Evolutionary conservation across 345 rosid genomes (phyloP), one percentile per base, ranked within the genome.

Genomic region (Aurinia saxatilis): DNA sequence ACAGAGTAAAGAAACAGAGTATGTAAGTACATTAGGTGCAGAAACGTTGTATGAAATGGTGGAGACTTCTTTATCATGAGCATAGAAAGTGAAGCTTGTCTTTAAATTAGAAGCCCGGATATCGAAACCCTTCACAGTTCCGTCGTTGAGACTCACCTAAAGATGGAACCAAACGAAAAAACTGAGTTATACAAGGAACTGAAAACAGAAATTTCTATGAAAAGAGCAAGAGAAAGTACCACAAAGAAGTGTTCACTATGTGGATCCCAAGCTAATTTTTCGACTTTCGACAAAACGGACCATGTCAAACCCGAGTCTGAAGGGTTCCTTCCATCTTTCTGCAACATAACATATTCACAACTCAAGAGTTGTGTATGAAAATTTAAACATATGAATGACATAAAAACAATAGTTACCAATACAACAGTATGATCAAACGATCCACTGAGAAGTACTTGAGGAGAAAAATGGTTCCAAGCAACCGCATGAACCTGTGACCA

Each of bases 231-330:
- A 55, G 35, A 56, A 34, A 37, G 16, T 66, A 91, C 96, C 86
- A 86, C 90, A 79, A 88, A 88, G 15, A 79, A 88, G 66, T 82
- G 80, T 55, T 80, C 84, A 15, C 72, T 64, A 39, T 88, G 98
- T n/a, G 98, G 96, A 84, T 86, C 81, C 96, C 96, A 91, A 1
- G 81, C 87, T 79, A 91, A 78, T 74, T 77, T 78, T 79, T 88
- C 96, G 6, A 86, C 84, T 40, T 81, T 83, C 35, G 81, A 70
- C 14, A 76, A 16, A 0, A 85, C 82, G 9, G 78, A 79, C 88
- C 95, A 86, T 60, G 74, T 88, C 56, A 80, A 73, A 61, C 90
- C 91, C 17, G 90, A 69, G 71, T 85, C 80, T 23, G 88, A 68
- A 65, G 87, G 84, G 31, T 60, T 65, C 77, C 88, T 87, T 38